phyloP scores from a whole-genome alignment of 1,284 basidiomycete genomes.

The Singerocomus inundabilis region DNA sequence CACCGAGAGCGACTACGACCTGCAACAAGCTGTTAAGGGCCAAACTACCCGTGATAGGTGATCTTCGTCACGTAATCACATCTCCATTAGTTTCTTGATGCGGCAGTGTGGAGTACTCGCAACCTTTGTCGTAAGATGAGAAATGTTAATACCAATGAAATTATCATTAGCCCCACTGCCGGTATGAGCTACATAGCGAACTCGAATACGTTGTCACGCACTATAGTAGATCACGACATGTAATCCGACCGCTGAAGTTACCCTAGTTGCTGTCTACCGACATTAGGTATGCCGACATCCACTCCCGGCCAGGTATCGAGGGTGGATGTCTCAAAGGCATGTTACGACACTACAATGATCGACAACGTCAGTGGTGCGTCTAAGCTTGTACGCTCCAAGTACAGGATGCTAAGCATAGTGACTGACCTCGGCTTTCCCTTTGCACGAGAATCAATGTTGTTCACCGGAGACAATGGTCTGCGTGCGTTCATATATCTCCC shows the following conservation, averaged over 20 bases:
- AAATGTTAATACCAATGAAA: conserved; percentile 1
- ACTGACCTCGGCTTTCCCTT: conserved; percentile 4
- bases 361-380: neutral
- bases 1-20: neutral
- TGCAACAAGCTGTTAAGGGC: neutral
- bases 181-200: conserved; percentile 15
- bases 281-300: neutral
- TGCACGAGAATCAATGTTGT: conserved; percentile 5
- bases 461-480: conserved; percentile 47
- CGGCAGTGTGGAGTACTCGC: neutral
- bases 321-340: neutral
- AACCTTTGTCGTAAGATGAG: neutral
- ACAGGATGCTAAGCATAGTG: too few relatives aligned
- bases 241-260: neutral
- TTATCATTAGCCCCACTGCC: neutral
- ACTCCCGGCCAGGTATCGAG: neutral
- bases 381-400: neutral
- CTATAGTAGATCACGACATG: conserved; percentile 6
- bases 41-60: too few relatives aligned
- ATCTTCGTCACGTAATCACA: conserved; percentile 15
- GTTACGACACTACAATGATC: neutral
- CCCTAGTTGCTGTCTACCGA: conserved; percentile 1
- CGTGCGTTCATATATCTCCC: conserved; percentile 64
- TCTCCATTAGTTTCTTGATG: neutral
- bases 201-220: conserved; percentile 14